phyloP scores from a whole-genome alignment of 148 eudicot genomes.

The Tetragonia tetragonoides region DNA sequence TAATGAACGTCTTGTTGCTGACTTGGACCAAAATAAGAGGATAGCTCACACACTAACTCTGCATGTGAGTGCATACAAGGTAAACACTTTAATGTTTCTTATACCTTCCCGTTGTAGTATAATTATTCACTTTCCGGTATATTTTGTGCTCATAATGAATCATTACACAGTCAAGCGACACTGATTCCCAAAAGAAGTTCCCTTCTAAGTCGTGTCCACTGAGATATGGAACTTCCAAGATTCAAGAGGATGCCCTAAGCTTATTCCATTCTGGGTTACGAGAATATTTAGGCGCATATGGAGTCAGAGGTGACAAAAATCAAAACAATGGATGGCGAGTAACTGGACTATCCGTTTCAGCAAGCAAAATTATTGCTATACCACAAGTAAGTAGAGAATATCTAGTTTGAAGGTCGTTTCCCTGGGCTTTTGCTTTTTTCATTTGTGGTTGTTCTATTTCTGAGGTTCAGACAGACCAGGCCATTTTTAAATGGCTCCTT shows the following conservation, averaged over 20 bases:
- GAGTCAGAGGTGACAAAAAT: slow-evolving; percentile 32
- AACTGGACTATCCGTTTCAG: slow-evolving; percentile 77
- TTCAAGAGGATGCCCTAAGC: slow-evolving; percentile 71
- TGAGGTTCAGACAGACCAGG: too few relatives aligned
- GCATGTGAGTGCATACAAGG: slow-evolving; percentile 78
- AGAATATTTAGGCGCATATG: slow-evolving; percentile 54
- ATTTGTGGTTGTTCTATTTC: too few relatives aligned
- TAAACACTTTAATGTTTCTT: slow-evolving; percentile 21
- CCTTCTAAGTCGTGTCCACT: slow-evolving; percentile 91
- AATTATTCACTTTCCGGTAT: neutral
- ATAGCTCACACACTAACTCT: slow-evolving; percentile 80
- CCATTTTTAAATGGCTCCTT: too few relatives aligned
- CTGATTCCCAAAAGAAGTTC: slow-evolving; percentile 69
- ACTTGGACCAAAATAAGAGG: slow-evolving; percentile 78
- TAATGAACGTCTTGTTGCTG: slow-evolving; percentile 72
- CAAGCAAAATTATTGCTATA: slow-evolving; percentile 67
- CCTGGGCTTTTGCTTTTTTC: neutral
- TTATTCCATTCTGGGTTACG: slow-evolving; percentile 76
- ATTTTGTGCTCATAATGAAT: slow-evolving; percentile 13
- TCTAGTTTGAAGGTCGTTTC: neutral
- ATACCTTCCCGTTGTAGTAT: slow-evolving; percentile 6
- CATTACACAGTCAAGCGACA: slow-evolving; percentile 54
- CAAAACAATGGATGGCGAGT: slow-evolving; percentile 62
- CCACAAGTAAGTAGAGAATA: slow-evolving; percentile 60
- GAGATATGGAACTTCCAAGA: slow-evolving; percentile 74